Conservation (phyloP, 73 alveolate genomes). For the Paramecium caudatum region DNA sequence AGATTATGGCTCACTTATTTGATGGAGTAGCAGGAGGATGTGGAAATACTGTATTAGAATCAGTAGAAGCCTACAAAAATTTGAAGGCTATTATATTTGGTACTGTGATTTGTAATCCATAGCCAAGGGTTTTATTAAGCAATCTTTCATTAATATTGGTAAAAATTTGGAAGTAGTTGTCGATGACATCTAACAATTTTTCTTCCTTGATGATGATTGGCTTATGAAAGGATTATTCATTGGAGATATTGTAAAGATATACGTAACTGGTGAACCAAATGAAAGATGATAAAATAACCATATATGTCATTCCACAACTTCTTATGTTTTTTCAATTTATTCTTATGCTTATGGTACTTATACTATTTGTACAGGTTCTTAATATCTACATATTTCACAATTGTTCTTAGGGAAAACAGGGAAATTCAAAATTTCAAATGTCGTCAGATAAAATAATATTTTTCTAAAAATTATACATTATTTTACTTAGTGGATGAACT, state of each 20-base stretch:
- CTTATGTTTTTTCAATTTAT: too few relatives aligned
- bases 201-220: constrained; percentile 47
- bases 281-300: constrained; percentile 27
- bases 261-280: constrained; percentile 37
- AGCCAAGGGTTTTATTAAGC: constrained; percentile 34
- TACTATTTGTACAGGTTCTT: neutral
- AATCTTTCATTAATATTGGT: neutral
- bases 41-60: constrained; percentile 16
- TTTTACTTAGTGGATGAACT: constrained; percentile 23
- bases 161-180: neutral
- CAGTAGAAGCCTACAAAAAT: neutral
- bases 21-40: constrained; percentile 21
- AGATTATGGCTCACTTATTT: neutral
- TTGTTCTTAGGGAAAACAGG: constrained; percentile 51
- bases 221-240: constrained; percentile 31
- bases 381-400: constrained; percentile 49
- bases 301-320: too few relatives aligned
- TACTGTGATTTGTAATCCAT: neutral
- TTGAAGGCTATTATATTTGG: neutral
- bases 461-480: neutral
- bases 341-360: neutral
- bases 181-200: neutral
- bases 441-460: constrained; percentile 56
- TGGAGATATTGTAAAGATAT: constrained; percentile 39
- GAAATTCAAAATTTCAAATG: constrained; percentile 63